Percentiles rank a stretch among this genome's conserved stretches.
phyloP scores from a whole-genome alignment of 1,284 basidiomycete genomes.

The Cutaneotrichosporon mucoides region DNA sequence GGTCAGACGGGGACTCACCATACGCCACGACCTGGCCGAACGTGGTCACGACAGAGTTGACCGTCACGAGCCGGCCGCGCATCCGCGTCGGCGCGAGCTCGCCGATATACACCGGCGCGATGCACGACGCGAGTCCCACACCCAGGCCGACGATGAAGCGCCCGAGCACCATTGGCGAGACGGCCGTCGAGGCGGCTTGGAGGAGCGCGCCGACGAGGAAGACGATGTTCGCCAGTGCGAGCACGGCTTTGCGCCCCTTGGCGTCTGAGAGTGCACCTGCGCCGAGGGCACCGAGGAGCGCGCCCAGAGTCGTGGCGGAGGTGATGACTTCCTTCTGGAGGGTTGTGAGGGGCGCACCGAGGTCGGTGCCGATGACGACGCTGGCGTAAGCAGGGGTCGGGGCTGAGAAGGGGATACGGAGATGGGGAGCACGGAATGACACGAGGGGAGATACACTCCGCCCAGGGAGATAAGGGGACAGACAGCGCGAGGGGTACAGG shows the following conservation, averaged over 20 bases:
- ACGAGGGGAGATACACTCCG: too few species aligned
- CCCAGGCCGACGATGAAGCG: conserved; percentile 63
- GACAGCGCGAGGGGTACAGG: too few species aligned
- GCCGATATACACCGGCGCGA: conserved; percentile 76
- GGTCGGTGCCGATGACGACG: conserved; percentile 65
- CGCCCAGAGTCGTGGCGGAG: conserved; percentile 72
- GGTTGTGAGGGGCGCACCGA: conserved; percentile 60
- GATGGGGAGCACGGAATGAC: too few species aligned
- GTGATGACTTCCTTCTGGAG: conserved; percentile 76
- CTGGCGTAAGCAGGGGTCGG: background rate
- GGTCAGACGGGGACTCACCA: conserved; percentile 37
- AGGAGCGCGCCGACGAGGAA: conserved; percentile 70
- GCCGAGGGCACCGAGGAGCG: conserved; percentile 65
- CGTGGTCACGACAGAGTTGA: conserved; percentile 51
- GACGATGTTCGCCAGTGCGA: conserved; percentile 66
- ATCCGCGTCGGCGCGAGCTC: conserved; percentile 72
- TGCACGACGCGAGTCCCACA: conserved; percentile 63
- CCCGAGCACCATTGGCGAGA: conserved; percentile 70
- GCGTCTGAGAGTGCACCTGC: conserved; percentile 69
- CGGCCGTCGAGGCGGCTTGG: conserved; percentile 58
- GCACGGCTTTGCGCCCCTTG: conserved; percentile 64
- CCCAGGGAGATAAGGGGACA: too few species aligned
- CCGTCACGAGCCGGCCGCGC: conserved; percentile 67
- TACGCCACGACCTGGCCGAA: conserved; percentile 71
- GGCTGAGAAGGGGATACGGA: too few species aligned